These are phyloP conservation scores for Diplodia seriata DNA, from an alignment of 2,329 filamentous ascomycete species.

Conservation along the genomic window DNA sequence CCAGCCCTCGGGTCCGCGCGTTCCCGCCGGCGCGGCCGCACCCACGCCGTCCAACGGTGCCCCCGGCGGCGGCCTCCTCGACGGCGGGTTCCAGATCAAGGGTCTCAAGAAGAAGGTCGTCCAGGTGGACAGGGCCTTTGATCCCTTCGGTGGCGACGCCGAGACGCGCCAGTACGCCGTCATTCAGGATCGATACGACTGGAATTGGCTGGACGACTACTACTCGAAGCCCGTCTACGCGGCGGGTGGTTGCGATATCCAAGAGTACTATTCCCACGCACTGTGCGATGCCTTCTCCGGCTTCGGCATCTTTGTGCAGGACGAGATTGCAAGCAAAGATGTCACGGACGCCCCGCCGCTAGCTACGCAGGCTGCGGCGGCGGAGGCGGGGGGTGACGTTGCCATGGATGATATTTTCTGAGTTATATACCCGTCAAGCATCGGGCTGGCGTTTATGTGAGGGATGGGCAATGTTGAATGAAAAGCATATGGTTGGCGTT, in stretches of 20 bases:
- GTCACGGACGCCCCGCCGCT: conserved; percentile 45
- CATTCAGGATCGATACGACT: conserved; percentile 73
- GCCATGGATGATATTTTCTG: conserved; percentile 54
- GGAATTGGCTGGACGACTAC: conserved; percentile 73
- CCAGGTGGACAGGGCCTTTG: conserved; percentile 77
- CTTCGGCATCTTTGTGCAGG: conserved; percentile 82
- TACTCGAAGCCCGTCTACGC: conserved; percentile 70
- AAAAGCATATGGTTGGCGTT: background rate
- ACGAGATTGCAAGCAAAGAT: conserved; percentile 64
- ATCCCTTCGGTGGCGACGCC: conserved; percentile 81
- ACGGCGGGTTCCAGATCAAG: conserved; percentile 69
- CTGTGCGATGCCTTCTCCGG: conserved; percentile 91
- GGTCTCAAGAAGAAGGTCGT: conserved; percentile 74
- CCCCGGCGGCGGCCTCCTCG: background rate
- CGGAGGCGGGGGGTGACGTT: conserved; percentile 62
- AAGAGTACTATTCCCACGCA: conserved; percentile 80
- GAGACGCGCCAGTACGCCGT: conserved; percentile 71
- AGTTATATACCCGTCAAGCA: conserved; percentile 29
- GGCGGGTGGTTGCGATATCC: conserved; percentile 82
- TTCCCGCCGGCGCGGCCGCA: conserved; percentile 22
- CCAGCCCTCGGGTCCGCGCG: conserved; percentile 40
- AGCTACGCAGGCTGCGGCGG: conserved; percentile 50
- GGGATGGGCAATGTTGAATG: background rate
- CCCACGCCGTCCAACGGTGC: conserved; percentile 39
- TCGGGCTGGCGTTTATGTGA: conserved; percentile 9